Evolutionary conservation across 768 basidiomycete genomes (phyloP), one percentile per base, ranked within the genome.

Genomic region (Fomitopsis pulvina): DNA sequence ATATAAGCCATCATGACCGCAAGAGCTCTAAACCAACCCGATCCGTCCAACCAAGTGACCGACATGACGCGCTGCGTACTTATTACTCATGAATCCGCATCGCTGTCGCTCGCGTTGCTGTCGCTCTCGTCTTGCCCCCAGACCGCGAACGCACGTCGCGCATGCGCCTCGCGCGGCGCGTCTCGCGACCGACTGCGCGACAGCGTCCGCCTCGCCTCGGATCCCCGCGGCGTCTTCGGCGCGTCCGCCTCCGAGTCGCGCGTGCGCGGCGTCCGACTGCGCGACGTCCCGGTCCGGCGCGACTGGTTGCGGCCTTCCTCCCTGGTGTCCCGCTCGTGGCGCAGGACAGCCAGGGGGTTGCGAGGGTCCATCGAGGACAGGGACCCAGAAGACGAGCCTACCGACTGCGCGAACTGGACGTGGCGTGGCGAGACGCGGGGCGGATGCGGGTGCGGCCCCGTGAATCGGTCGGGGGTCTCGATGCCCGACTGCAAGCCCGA

Each of bases 121-220:
- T 92, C 90, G 48, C 86, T 91, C 66, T 92, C 90, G 60, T 92
- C 90, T 34, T 89, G 85, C 0, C 90, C 91, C 80, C 82, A 89
- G 10, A 88, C 87, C 18, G 91, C 90, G 59, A 92, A 92, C 51
- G 62, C 60, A 24, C 60, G 22, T 24, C 60, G 50, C 47, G 28
- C 38, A 25, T 58, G 56, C 22, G 51, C 40, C n/a, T 54, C 58
- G 16, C 54, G 32, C 56, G 59, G 38, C 45, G 53, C 52, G 14
- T 63, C 57, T 46, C 51, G 32, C 52, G 65, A 58, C 47, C 62
- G 54, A 24, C 52, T 51, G 30, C 64, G 46, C 20, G 42, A 41
- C 45, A 44, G 52, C 51, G 68, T 46, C 27, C 47, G 10, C 20
- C 26, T 29, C 74, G 41, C 44, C 34, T n/a, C 38, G 49, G 52